Base-by-base conservation (phyloP, 2,329 filamentous ascomycete species). In the Diaporthe sp. region DNA sequence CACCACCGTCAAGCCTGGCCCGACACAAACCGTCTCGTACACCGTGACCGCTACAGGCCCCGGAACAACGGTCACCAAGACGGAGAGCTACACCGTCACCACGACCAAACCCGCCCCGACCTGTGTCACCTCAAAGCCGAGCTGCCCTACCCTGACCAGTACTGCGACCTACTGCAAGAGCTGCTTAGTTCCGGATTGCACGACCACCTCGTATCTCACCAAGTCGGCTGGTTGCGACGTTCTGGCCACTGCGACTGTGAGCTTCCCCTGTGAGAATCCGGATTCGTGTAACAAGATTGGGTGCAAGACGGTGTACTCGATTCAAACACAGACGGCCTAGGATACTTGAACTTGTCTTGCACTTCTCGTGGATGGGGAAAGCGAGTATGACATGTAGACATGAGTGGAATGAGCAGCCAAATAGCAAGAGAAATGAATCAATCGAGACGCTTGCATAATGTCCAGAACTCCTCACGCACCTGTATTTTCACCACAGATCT, bases 91-190 rank as follows among this genome's bases (percentile, higher is more conserved):
- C 17, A 71, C 69, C 5, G 12, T 60, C n/a, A 71, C 69, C 25
- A 60, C 54, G 28, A 71, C 69, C 38, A 50, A 60, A 55, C 54
- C 52, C 28, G 54, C 28, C 6, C 19, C 42, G 50, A 71, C 54
- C 13, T 58, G 52, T 38, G 42, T 25, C 15, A 50, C 69, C 12
- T 38, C 52, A 8, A 60, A 47, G 69, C 52, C 69, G 2, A 50
- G 9, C 69, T 71, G 69, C 15, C 42, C 69, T 25, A 71, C 69
- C 22, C 17, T 71, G 42, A 71, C 69, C 22, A 60, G 54, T 12
- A 71, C 69, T 10, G 69, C 69, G 4, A 60, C 69, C 9, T 71
- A 61, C 30, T 71, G 69, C 42, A 71, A 71, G 69, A 60, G 54
- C 10, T 71, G 69, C 30, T 22, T 71, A 22, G 69, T 71, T 12